phyloP scores from a whole-genome alignment of 2,329 filamentous ascomycete species.

The Botrytis sinoallii region DNA sequence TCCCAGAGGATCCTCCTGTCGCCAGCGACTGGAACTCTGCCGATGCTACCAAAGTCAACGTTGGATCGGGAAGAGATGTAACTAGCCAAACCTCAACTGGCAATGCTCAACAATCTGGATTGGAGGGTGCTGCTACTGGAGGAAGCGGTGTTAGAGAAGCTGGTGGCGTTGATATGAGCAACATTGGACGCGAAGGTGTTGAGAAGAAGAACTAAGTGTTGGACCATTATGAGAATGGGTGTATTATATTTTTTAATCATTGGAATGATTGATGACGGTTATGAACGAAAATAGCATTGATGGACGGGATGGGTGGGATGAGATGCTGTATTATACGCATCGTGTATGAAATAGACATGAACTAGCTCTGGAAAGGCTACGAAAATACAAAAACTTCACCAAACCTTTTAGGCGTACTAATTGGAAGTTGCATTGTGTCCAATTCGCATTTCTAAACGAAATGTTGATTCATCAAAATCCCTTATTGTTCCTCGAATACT shows the following conservation, averaged over 20 bases:
- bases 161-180: constrained; percentile 53
- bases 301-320: neutral
- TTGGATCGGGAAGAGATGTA: constrained; percentile 51
- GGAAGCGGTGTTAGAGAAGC: constrained; percentile 49
- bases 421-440: neutral
- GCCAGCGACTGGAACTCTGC: constrained; percentile 76
- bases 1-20: constrained; percentile 74
- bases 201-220: constrained; percentile 42
- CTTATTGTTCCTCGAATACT: neutral
- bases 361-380: too few species aligned
- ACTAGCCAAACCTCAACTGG: constrained; percentile 46
- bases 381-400: neutral
- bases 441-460: neutral
- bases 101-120: constrained; percentile 47
- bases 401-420: neutral
- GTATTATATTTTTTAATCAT: neutral
- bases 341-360: neutral
- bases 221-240: neutral
- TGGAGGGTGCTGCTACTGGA: constrained; percentile 59
- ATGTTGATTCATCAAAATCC: neutral
- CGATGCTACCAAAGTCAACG: constrained; percentile 66
- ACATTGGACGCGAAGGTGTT: constrained; percentile 60
- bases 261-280: constrained; percentile 6
- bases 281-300: neutral
- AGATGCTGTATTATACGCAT: constrained; percentile 1